Evolutionary conservation across 2,329 filamentous ascomycete species (phyloP).

Genomic region (Helicocarpus griseus): DNA sequence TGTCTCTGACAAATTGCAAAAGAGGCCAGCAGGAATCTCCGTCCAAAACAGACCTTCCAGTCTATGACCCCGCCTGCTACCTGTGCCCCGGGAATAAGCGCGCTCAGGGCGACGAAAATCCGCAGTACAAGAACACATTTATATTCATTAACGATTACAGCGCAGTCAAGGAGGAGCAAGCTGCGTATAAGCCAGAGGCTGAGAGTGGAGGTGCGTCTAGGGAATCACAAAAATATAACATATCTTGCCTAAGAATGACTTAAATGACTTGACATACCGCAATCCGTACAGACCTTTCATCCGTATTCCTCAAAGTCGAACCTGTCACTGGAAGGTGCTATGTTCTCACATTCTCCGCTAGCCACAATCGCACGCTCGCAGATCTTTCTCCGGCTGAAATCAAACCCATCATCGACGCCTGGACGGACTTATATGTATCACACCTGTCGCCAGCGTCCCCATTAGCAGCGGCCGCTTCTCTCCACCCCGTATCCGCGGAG

Average conservation of each 20-base stretch:
- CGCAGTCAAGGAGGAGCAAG: conserved; percentile 88
- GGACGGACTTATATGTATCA: conserved; percentile 80
- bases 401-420: conserved; percentile 73
- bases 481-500: conserved; percentile 39
- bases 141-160: conserved; percentile 97
- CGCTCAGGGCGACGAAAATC: conserved; percentile 78
- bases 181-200: conserved; percentile 56
- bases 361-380: conserved; percentile 84
- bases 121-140: conserved; percentile 76
- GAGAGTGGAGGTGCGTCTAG: conserved; percentile 39
- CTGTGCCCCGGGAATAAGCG: conserved; percentile 86
- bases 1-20: conserved; percentile 7
- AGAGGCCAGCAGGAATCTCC: conserved; percentile 71
- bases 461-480: conserved; percentile 48
- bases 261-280: not conserved
- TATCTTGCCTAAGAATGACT: not conserved
- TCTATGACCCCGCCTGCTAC: conserved; percentile 88
- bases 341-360: conserved; percentile 86
- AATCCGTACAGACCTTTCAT: conserved; percentile 53
- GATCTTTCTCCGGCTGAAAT: conserved; percentile 74
- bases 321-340: conserved; percentile 93
- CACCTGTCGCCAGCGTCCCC: conserved; percentile 67
- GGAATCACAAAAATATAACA: not conserved
- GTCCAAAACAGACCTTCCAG: conserved; percentile 58
- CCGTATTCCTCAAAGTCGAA: conserved; percentile 69